Percentiles rank a stretch among this genome's conserved stretches.
Evolutionary conservation across 495 filamentous ascomycete species (phyloP).

Genomic region (Haplographium delicatum): DNA sequence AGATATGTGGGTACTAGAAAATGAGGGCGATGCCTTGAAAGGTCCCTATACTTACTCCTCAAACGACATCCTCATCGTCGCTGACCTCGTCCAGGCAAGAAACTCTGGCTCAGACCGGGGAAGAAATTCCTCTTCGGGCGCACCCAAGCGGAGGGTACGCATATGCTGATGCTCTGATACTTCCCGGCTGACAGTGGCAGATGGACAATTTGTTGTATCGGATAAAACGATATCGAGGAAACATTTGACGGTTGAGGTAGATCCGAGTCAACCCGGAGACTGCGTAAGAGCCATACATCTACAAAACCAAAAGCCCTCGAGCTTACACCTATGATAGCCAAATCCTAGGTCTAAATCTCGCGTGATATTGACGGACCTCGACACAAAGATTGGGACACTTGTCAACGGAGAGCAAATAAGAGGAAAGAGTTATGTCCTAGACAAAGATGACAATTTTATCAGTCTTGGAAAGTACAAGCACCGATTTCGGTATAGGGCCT

Average conservation of each 20-base stretch:
- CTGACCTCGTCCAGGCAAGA: slow-evolving; percentile 51
- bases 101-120: slow-evolving; percentile 77
- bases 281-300: slow-evolving; percentile 49
- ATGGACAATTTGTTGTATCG: slow-evolving; percentile 55
- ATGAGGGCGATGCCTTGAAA: slow-evolving; percentile 45
- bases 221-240: slow-evolving; percentile 82
- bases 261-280: slow-evolving; percentile 57
- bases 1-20: slow-evolving; percentile 57
- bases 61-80: neutral
- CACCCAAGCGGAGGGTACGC: slow-evolving; percentile 42
- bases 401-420: slow-evolving; percentile 67
- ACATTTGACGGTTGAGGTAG: slow-evolving; percentile 75
- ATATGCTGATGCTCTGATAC: slow-evolving; percentile 18
- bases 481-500: slow-evolving; percentile 40
- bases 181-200: slow-evolving; percentile 8
- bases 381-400: slow-evolving; percentile 73
- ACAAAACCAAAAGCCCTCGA: slow-evolving; percentile 9
- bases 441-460: slow-evolving; percentile 55
- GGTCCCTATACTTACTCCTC: slow-evolving; percentile 25
- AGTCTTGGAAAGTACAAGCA: slow-evolving; percentile 60
- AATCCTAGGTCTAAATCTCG: slow-evolving; percentile 57
- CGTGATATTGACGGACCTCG: slow-evolving; percentile 61
- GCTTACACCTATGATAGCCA: slow-evolving; percentile 33
- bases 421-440: slow-evolving; percentile 45
- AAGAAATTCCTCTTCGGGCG: slow-evolving; percentile 78